Percentiles rank a stretch among this genome's conserved stretches.
These are phyloP conservation scores for Aspergillus proliferans DNA, from an alignment of 2,329 filamentous ascomycete species.

Conservation along the genomic window DNA sequence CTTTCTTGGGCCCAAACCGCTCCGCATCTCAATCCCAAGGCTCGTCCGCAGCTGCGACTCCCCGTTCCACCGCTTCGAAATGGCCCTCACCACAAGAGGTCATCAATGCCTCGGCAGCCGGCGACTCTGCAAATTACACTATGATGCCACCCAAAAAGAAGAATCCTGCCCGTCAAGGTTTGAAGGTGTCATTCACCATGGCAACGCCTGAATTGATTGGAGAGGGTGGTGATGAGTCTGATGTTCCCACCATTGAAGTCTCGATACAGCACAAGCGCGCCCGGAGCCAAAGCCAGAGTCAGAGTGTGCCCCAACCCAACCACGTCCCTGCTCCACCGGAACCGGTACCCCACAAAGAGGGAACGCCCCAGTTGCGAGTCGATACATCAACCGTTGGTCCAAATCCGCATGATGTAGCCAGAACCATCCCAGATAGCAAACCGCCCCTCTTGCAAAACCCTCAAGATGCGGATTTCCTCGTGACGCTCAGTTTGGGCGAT, in stretches of 20 bases:
- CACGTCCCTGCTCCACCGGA: slow-evolving; percentile 5
- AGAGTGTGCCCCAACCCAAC: slow-evolving; percentile 15
- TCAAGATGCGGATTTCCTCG: slow-evolving; percentile 34
- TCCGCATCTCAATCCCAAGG: slow-evolving; percentile 27
- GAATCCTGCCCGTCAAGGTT: slow-evolving; percentile 54
- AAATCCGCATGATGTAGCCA: slow-evolving; percentile 9
- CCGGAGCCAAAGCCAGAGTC: slow-evolving; percentile 23
- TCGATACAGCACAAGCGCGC: slow-evolving; percentile 42
- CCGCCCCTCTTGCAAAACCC: slow-evolving; percentile 27
- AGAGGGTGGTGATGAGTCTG: slow-evolving; percentile 82
- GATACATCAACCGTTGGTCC: slow-evolving; percentile 20
- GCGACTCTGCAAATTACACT: neutral
- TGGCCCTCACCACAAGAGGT: slow-evolving; percentile 28
- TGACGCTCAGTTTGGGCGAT: slow-evolving; percentile 22
- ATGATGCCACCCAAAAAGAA: slow-evolving; percentile 24
- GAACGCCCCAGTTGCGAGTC: slow-evolving; percentile 24
- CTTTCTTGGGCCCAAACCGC: slow-evolving; percentile 53
- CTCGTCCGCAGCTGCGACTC: slow-evolving; percentile 5
- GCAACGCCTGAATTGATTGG: slow-evolving; percentile 75
- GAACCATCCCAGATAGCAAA: slow-evolving; percentile 16
- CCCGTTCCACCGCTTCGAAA: slow-evolving; percentile 26
- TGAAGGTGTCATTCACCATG: slow-evolving; percentile 69
- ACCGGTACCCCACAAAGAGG: slow-evolving; percentile 9
- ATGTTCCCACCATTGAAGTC: slow-evolving; percentile 65
- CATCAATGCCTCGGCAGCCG: neutral